Base-by-base conservation (phyloP, 2,329 filamentous ascomycete species). In the Fragosphaeria purpurea region DNA sequence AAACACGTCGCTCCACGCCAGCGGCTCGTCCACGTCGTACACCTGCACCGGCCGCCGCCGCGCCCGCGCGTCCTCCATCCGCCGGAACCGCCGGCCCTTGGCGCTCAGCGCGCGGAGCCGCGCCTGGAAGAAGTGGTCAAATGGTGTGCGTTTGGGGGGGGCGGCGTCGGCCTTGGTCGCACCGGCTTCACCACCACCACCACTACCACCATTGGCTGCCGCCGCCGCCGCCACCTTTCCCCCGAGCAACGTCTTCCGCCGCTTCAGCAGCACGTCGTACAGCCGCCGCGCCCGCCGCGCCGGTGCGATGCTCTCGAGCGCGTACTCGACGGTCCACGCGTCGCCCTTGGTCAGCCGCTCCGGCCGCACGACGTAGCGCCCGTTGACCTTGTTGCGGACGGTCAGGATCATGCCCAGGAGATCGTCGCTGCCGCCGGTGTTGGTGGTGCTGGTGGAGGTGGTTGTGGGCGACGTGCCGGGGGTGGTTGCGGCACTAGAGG, bases 321-420 rank as follows among this genome's bases (percentile, higher is more conserved):
- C 75, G 65, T 95, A 96, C 58, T 93, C 80, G n/a, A 96, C 70
- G 0, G 69, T 64, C 90, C 90, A 96, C 60, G 56, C 80, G 52
- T 62, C 64, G 6, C 8, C 22, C 11, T 59, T 35, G 0, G 47
- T 64, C 44, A 83, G 62, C 0, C 71, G 58, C 1, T 66, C 56
- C 0, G 88, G 86, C 4, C 88, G 81, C 0, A 69, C 61, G 1
- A 88, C 78, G 49, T 77, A 75, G 10, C 69, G 49, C 13, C 77
- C 82, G 60, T 93, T 84, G 49, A 95, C 76, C 56, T 77, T 79
- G 70, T 86, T 93, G 56, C 79, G 79, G 33, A 57, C 46, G 0
- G 80, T 83, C 50, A 96, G 70, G 11, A 80, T 81, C 75, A 93
- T 79, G 40, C 80, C 86, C 32, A 88, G 68, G 1, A 90, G 59